phyloP scores from a whole-genome alignment of 768 basidiomycete genomes.

The Tremella mesenterica region DNA sequence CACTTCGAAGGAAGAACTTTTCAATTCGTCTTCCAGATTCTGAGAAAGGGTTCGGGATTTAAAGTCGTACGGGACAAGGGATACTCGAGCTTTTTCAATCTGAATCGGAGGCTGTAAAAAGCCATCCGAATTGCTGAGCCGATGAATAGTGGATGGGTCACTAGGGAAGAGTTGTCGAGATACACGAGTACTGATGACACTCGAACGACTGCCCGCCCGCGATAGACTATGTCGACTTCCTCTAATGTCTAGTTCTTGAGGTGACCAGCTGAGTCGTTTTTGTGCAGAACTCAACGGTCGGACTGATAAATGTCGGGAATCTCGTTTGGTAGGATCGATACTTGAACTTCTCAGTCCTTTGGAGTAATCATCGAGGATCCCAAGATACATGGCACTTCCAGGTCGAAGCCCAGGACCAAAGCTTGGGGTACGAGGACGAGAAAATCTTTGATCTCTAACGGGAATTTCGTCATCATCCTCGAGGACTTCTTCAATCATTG shows the following conservation, averaged over 20 bases:
- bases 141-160: background rate
- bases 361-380: constrained; percentile 39
- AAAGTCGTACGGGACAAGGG: background rate
- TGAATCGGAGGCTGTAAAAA: background rate
- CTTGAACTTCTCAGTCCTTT: constrained; percentile 5
- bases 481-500: constrained; percentile 51
- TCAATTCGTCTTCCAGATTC: constrained; percentile 26
- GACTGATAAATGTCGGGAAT: constrained; percentile 5
- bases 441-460: background rate
- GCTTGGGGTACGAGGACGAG: constrained; percentile 17
- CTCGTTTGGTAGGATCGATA: background rate
- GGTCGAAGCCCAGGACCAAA: constrained; percentile 19
- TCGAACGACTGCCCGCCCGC: background rate
- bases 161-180: background rate
- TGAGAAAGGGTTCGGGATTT: constrained; percentile 3
- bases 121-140: background rate
- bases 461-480: constrained; percentile 7
- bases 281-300: constrained; percentile 22
- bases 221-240: constrained; percentile 7
- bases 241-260: constrained; percentile 11
- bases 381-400: constrained; percentile 27
- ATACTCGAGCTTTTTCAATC: background rate
- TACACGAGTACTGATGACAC: background rate
- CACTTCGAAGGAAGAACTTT: constrained; percentile 9
- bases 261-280: constrained; percentile 24